Conservation (phyloP, 495 filamentous ascomycete species). For the Hyphodiscus hymeniophilus region DNA sequence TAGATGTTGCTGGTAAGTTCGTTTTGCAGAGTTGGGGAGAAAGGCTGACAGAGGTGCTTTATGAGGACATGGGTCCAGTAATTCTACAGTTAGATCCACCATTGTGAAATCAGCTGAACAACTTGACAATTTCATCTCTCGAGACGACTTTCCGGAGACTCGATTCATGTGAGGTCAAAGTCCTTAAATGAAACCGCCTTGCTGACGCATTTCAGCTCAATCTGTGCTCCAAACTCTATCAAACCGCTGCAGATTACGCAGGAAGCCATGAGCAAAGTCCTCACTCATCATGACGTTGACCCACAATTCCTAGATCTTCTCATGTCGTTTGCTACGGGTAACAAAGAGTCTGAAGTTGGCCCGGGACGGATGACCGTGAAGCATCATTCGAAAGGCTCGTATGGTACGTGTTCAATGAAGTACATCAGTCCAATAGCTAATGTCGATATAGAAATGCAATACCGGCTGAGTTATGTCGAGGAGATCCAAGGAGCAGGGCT, state of each 20-base stretch:
- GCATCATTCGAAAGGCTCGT: background rate
- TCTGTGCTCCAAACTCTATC: slow-evolving; percentile 1
- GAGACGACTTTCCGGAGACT: no score
- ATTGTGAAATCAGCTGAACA: no score
- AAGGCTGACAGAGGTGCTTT: no score
- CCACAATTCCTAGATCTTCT: slow-evolving; percentile 1
- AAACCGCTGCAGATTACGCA: background rate
- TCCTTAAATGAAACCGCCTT: no score
- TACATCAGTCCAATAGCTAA: no score
- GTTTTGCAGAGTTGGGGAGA: no score
- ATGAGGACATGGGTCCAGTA: no score
- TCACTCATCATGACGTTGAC: background rate
- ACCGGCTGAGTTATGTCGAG: slow-evolving; percentile 1
- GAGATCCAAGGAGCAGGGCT: slow-evolving; percentile 5
- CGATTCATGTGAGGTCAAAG: no score
- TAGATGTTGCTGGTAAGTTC: background rate
- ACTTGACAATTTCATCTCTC: no score
- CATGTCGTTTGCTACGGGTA: slow-evolving; percentile 1
- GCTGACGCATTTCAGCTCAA: background rate
- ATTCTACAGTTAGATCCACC: no score
- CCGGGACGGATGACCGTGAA: background rate
- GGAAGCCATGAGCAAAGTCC: background rate
- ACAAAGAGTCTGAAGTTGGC: slow-evolving; percentile 1
- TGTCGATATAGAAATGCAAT: background rate
- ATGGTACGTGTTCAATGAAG: background rate